Evolutionary conservation across 2,329 filamentous ascomycete genomes (phyloP).

Genomic region (Fusarium bactridioides): DNA sequence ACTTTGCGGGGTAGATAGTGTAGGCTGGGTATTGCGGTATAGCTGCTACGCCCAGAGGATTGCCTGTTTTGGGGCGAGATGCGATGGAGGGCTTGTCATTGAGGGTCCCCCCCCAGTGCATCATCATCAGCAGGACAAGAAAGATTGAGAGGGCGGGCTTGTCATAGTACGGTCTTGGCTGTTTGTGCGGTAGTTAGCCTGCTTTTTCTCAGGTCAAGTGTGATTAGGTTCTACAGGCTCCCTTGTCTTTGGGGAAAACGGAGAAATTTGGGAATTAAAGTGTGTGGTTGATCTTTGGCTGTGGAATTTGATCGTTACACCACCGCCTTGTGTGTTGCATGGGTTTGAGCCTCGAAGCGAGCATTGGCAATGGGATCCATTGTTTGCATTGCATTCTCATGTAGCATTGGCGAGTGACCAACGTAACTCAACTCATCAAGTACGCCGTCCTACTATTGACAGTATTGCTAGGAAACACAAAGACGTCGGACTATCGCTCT

Average conservation of each 20-base stretch:
- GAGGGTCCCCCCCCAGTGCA: neutral
- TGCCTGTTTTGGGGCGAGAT: conserved; percentile 36
- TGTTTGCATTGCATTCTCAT: neutral
- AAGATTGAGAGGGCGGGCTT: neutral
- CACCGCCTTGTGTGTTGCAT: conserved; percentile 23
- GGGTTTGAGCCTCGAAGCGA: conserved; percentile 28
- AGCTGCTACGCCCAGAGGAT: conserved; percentile 34
- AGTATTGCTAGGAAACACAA: conserved; percentile 8
- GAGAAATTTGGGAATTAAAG: neutral
- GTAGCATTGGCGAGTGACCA: conserved; percentile 6
- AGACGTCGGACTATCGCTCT: neutral
- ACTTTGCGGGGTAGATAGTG: conserved; percentile 38
- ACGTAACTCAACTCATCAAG: neutral
- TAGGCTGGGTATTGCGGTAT: neutral
- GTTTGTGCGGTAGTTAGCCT: neutral
- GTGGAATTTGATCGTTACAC: conserved; percentile 14
- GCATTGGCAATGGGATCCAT: conserved; percentile 8
- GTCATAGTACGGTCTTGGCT: conserved; percentile 17
- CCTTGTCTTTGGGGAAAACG: neutral
- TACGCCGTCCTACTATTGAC: conserved; percentile 9
- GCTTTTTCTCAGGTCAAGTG: neutral
- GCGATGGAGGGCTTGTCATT: conserved; percentile 34
- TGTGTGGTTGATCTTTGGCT: neutral
- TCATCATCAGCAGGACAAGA: conserved; percentile 26
- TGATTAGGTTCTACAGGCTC: neutral